Evolutionary conservation across 257 asterid species (phyloP), one percentile per base, ranked within the genome.

Genomic region (Primulina huaijiensis): DNA sequence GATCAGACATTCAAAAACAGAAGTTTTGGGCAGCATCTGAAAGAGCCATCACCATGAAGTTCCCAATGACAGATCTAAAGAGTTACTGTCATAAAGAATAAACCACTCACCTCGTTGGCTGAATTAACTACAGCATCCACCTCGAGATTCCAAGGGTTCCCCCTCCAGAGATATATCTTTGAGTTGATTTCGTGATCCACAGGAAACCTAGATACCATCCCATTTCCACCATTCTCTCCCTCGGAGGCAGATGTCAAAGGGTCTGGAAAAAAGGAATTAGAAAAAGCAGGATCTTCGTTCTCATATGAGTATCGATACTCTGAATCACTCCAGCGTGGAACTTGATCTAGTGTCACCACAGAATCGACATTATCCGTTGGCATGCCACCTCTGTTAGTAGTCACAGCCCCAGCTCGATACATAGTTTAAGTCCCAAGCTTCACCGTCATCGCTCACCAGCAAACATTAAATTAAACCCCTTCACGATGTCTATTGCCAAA

Each of bases 91-190:
- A 62, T 60, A 62, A 65, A 43, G 17, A 74, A 66, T 59, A 52
- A n/a, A 67, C 56, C n/a, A 55, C 80, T 81, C 74, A 88, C 98
- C 96, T 92, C 97, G 52, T 90, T 90, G 8, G 97, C 78, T 3
- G 97, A 90, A 82, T 90, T 90, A 71, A 90, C 96, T 61, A 92
- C 98, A 59, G 94, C 98, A 83, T 92, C 98, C 78, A 92, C 96
- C 85, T 92, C 95, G 33, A 92, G 95, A 86, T 89, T 84, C 98
- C 98, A 92, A 8, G 95, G 96, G 74, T 87, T 79, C 72, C 98
- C 98, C 80, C 95, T 88, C 98, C 98, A 92, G 72, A 89, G 88
- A 83, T 89, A 89, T 73, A 92, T 88, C 86, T 85, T 87, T 0
- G 92, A 87, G 83, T 88, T 89, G 60, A 89, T 79, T 46, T 89